phyloP scores from a whole-genome alignment of 306 rosid species.

The Fragaria vesca region DNA sequence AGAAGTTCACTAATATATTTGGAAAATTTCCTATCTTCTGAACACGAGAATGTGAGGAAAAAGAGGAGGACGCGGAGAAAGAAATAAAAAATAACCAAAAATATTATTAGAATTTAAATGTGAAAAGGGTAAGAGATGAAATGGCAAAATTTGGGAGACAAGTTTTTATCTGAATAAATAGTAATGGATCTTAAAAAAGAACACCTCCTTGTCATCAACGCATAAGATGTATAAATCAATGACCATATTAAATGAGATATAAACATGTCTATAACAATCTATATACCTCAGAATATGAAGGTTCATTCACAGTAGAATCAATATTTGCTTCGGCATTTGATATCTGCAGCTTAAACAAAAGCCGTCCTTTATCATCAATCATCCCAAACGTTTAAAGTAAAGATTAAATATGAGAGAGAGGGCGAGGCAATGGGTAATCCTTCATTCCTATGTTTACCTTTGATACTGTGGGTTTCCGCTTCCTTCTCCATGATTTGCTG shows the following conservation, averaged over 20 bases:
- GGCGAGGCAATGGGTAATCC: background rate
- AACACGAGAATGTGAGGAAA: background rate
- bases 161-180: background rate
- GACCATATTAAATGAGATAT: background rate
- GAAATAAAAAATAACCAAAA: background rate
- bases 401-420: background rate
- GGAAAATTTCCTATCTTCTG: background rate
- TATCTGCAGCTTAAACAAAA: conserved; percentile 39
- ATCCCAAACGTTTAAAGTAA: background rate
- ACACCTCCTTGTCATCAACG: background rate
- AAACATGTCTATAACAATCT: conserved; percentile 4
- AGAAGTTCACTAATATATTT: background rate
- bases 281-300: conserved; percentile 51
- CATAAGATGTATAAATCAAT: background rate
- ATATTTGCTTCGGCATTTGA: conserved; percentile 33
- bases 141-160: background rate
- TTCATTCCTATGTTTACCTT: conserved; percentile 36
- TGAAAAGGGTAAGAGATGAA: background rate
- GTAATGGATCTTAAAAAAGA: background rate
- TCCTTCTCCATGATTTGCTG: conserved; percentile 52
- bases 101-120: background rate
- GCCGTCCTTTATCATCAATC: conserved; percentile 11
- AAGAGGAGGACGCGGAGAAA: background rate
- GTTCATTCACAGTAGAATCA: conserved; percentile 35
- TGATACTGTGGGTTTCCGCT: conserved; percentile 46